Percentiles rank a stretch among this genome's conserved stretches.
phyloP scores from a whole-genome alignment of 75 land plant species.

The Larix kaempferi region DNA sequence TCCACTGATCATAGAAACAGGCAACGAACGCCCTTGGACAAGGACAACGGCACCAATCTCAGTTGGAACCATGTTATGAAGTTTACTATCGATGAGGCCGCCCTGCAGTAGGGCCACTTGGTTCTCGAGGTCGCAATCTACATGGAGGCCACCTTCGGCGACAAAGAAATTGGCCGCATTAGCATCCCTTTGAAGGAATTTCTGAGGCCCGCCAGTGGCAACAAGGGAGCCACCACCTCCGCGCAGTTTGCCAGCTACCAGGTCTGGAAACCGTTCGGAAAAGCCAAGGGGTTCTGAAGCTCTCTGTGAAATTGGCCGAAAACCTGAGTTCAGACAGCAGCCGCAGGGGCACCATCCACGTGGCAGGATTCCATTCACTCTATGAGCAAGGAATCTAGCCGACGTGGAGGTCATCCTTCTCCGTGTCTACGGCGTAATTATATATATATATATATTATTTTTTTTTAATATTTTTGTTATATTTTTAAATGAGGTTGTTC shows the following conservation, averaged over 20 bases:
- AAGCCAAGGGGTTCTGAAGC: conserved; percentile 25
- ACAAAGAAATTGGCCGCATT: conserved; percentile 7
- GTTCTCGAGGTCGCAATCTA: conserved; percentile 1
- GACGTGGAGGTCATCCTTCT: too few species aligned
- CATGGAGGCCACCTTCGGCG: neutral
- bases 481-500: too few species aligned
- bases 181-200: conserved; percentile 5
- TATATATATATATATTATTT: too few species aligned
- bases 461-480: too few species aligned
- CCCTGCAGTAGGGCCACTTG: neutral
- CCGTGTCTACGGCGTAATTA: too few species aligned
- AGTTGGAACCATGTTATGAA: conserved; percentile 7
- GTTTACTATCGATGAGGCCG: conserved; percentile 10
- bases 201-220: neutral
- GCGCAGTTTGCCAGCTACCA: conserved; percentile 16
- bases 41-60: conserved; percentile 7
- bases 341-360: too few species aligned
- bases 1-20: neutral
- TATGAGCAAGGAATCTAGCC: too few species aligned
- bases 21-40: conserved; percentile 3
- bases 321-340: neutral
- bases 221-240: conserved; percentile 9
- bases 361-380: too few species aligned
- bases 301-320: conserved; percentile 28
- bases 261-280: conserved; percentile 31